These are phyloP conservation scores for Microthlaspi erraticum DNA, from an alignment of 345 rosid species.

Conservation along the genomic window DNA sequence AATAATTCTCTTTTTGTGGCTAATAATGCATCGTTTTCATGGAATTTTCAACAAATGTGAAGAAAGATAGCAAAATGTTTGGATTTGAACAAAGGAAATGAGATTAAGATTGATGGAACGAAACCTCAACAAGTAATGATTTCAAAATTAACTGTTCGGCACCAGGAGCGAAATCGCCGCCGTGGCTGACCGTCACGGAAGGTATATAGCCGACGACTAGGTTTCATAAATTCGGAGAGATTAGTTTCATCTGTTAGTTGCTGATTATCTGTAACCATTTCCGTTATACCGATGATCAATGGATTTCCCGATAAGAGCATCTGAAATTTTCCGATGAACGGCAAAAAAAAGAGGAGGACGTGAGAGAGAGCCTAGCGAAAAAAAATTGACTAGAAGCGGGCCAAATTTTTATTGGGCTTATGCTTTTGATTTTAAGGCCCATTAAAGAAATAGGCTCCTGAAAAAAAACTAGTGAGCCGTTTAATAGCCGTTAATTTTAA, in stretches of 20 bases:
- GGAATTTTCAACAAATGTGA: constrained; percentile 17
- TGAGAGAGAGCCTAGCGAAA: no score
- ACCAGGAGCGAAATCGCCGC: background rate
- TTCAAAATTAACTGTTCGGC: background rate
- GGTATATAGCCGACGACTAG: background rate
- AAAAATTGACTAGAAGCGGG: no score
- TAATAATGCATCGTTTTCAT: background rate
- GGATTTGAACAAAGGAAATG: background rate
- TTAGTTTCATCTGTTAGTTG: background rate
- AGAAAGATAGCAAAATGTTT: background rate
- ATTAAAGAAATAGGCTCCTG: no score
- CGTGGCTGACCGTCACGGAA: background rate
- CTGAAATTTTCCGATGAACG: no score
- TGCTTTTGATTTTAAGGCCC: no score
- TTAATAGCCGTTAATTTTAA: no score
- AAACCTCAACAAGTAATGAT: background rate
- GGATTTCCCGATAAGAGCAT: no score
- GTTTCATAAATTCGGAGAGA: background rate
- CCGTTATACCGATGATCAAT: background rate
- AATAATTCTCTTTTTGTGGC: constrained; percentile 1
- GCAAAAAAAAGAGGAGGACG: no score
- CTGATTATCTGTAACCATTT: background rate
- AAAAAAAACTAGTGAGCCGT: no score
- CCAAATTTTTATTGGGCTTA: no score
- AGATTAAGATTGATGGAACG: background rate